These are phyloP conservation scores for Suillus ampliporus DNA, from an alignment of 768 basidiomycete genomes.

Conservation along the genomic window DNA sequence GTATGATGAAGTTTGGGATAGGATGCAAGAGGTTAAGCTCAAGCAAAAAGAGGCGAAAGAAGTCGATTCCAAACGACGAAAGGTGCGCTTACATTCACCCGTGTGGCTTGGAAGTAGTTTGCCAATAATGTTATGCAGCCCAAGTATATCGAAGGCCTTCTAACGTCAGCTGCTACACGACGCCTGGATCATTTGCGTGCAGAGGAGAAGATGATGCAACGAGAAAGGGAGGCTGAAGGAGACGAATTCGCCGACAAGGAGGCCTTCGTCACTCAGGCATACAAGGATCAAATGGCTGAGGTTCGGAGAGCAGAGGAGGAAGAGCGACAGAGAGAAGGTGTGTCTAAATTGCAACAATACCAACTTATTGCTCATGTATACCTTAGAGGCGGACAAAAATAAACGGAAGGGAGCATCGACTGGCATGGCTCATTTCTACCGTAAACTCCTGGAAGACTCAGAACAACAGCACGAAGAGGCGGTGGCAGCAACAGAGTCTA, in stretches of 20 bases:
- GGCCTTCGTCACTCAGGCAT: constrained; percentile 96
- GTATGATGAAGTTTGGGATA: constrained; percentile 97
- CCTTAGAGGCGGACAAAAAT: constrained; percentile 61
- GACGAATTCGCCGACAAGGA: constrained; percentile 95
- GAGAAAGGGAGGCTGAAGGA: constrained; percentile 91
- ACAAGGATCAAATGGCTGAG: constrained; percentile 96
- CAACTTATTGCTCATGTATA: not conserved
- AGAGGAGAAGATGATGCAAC: constrained; percentile 97
- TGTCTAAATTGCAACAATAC: constrained; percentile 23
- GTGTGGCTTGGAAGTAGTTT: constrained; percentile 11
- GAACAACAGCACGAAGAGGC: constrained; percentile 87
- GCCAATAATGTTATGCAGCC: constrained; percentile 57
- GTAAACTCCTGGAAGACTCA: constrained; percentile 75
- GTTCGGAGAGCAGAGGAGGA: constrained; percentile 91
- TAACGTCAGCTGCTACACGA: constrained; percentile 84
- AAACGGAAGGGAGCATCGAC: constrained; percentile 61
- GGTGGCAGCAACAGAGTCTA: constrained; percentile 71
- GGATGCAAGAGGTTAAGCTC: constrained; percentile 87
- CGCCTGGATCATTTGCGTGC: constrained; percentile 89
- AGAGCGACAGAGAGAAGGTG: constrained; percentile 88
- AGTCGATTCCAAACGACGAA: constrained; percentile 73
- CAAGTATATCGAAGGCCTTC: constrained; percentile 87
- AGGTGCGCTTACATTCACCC: constrained; percentile 52
- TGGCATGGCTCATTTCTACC: constrained; percentile 89
- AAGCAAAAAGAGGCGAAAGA: constrained; percentile 80